Base-by-base conservation (phyloP, 2,329 filamentous ascomycete species). In the Xylaria hypoxylon region DNA sequence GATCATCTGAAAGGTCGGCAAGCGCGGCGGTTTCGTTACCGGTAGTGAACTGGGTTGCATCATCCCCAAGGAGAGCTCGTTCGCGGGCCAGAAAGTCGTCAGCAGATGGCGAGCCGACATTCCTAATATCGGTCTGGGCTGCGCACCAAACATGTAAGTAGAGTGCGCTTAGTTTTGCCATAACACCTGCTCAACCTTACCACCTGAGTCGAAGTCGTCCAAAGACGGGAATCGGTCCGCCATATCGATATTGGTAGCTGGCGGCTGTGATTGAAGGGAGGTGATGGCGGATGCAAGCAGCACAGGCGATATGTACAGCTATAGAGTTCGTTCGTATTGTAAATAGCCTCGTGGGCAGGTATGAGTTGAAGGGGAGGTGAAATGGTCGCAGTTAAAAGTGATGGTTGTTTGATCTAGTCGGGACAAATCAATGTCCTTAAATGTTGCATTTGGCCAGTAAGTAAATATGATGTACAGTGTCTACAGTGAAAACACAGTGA, bases 31-130 rank as follows among this genome's bases (percentile, higher is more conserved):
- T 83, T 77, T 97, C 93, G 76, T 90, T 89, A 68, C 89, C 86
- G 35, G 92, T 92, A 70, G 91, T 86, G 80, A 99, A 99, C 83
- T 94, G 92, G 74, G 94, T 88, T 67, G 96, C 96, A 79, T 98
- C 96, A 70, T 97, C 96, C 71, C 96, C 96, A 7, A 99, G 89
- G 19, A 91, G 81, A 68, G 94, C 96, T 77, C 94, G 93, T 83
- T 99, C 96, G 73, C 95, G 92, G 69, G 92, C 90, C 55, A 98
- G 88, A 79, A 99, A 98, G 80, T 97, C 93, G 76, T 93, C 89
- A 69, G 87, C 85, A 35, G 90, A 89, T 33, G 87, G 84, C 10
- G 86, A 83, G 68, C 83, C 85, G 69, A 88, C 80, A 62, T 83
- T 84, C 80, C 84, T 86, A 77, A 86, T 84, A 72, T 88, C 87